Percentiles rank a stretch among this genome's conserved stretches.
Evolutionary conservation across 192 early-diverging fungal genomes (phyloP).

Genomic region (Thamnidium elegans): DNA sequence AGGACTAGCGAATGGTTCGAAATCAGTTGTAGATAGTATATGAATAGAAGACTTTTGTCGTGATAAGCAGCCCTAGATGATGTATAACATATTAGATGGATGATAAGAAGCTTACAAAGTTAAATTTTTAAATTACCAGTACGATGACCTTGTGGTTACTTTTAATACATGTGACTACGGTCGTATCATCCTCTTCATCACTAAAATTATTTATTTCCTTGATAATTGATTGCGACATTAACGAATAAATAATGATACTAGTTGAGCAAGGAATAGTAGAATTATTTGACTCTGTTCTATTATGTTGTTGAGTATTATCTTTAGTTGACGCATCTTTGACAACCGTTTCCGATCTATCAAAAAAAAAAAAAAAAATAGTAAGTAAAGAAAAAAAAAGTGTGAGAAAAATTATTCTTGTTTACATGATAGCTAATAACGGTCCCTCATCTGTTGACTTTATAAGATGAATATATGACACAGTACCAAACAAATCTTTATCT

Average conservation of each 20-base stretch:
- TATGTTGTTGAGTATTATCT: neutral
- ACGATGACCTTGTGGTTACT: conserved; percentile 58
- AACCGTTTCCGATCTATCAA: conserved; percentile 11
- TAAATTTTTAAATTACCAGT: conserved; percentile 47
- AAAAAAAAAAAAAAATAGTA: too few relatives aligned
- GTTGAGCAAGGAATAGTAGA: neutral
- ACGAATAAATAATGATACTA: conserved; percentile 53
- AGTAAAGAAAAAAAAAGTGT: neutral
- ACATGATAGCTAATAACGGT: conserved; percentile 38
- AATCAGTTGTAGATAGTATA: conserved; percentile 49
- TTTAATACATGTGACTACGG: conserved; percentile 45
- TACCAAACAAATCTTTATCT: conserved; percentile 38
- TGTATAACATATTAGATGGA: too few relatives aligned
- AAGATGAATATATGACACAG: conserved; percentile 54
- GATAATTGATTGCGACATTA: conserved; percentile 49
- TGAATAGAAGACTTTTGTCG: conserved; percentile 37
- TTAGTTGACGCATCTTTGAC: neutral
- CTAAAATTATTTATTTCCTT: conserved; percentile 46
- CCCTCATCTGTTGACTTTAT: conserved; percentile 10
- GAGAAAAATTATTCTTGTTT: conserved; percentile 3
- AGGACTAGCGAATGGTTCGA: conserved; percentile 30
- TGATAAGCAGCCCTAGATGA: conserved; percentile 18
- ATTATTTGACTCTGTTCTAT: neutral
- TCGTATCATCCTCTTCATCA: conserved; percentile 31
- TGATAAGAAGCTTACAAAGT: neutral